Base-by-base conservation (phyloP, 805 yeast species). In the Metschnikowia henanensis region DNA sequence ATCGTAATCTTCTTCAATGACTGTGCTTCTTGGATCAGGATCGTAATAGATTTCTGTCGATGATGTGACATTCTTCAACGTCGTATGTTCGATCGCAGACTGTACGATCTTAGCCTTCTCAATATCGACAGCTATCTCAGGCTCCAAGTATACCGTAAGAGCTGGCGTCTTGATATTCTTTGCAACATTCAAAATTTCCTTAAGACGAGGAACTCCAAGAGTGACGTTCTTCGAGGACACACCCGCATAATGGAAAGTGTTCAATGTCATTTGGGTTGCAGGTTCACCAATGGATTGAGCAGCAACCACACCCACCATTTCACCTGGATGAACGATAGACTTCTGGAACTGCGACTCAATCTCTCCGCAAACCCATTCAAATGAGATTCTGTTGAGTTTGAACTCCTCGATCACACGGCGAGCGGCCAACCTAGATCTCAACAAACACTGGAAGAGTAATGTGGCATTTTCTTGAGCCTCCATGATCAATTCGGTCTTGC, bases 101-200 rank as follows among this genome's bases (percentile, higher is more conserved):
- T 95, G 97, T 34, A 94, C 88, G 35, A 84, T 83, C 73, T 94
- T 94, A 9, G 99, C 98, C 67, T 76, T 82, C 64, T 91, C 97
- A 66, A 91, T 92, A 58, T 94, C 96, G 37, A 79, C 76, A 5
- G 96, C 91, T 50, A 83, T 77, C 31, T 81, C 92, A 5, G 83
- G 82, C 37, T 87, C 77, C 64, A 94, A 72, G 64, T 91, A 94
- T n/a, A 92, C 96, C 8, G 97, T 90, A 62, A 92, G 75, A 12
- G 97, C 95, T n/a, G 99, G 99, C n/a, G 99, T 94, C 71, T 92
- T 94, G 77, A 94, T 91, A 59, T 88, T 92, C 73, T 94, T 94
- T 9, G 99, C 99, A 53, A 94, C 99, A 65, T 92, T 92, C 68
- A 94, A 79, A 80, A 94, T 94, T 74, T 91, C 98, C 80, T 91